Conservation (phyloP, 2,329 filamentous ascomycete species). For the Fusarium poae region DNA sequence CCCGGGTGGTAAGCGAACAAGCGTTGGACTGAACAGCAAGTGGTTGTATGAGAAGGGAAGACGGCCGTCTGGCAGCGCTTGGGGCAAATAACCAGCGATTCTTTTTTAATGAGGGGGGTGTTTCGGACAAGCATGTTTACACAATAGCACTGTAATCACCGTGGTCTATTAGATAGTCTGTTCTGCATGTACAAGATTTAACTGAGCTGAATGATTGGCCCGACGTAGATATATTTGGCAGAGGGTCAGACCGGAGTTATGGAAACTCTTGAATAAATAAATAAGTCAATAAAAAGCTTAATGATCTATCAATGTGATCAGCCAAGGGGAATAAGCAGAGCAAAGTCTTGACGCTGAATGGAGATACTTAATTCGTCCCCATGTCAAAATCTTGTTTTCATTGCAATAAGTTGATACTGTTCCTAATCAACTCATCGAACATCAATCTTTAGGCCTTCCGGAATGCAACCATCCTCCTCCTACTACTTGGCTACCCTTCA, state of each 20-base stretch:
- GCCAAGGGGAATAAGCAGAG: neutral
- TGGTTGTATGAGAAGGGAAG: slow-evolving; percentile 92
- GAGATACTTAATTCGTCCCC: neutral
- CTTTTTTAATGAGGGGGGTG: slow-evolving; percentile 13
- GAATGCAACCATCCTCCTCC: neutral
- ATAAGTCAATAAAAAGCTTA: slow-evolving; percentile 9
- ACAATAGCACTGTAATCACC: slow-evolving; percentile 15
- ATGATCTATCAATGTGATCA: slow-evolving; percentile 3
- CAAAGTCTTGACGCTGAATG: neutral
- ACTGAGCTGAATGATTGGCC: slow-evolving; percentile 9
- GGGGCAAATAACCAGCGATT: slow-evolving; percentile 51
- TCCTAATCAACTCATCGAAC: neutral
- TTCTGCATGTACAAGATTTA: slow-evolving; percentile 2
- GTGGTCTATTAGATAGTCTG: slow-evolving; percentile 5
- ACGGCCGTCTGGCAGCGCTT: slow-evolving; percentile 63
- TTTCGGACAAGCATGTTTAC: slow-evolving; percentile 22
- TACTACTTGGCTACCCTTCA: neutral
- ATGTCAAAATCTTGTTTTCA: neutral
- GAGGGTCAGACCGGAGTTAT: neutral
- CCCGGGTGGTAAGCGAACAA: slow-evolving; percentile 73
- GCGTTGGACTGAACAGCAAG: slow-evolving; percentile 86
- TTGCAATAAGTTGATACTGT: neutral
- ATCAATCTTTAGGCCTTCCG: too few species aligned
- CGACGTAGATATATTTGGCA: slow-evolving; percentile 13
- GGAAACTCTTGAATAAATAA: slow-evolving; percentile 15